Percentiles rank a stretch among this genome's conserved stretches.
These are phyloP conservation scores for Phytophthora litchii DNA, from an alignment of 352 stramenopile genomes.

Conservation along the genomic window DNA sequence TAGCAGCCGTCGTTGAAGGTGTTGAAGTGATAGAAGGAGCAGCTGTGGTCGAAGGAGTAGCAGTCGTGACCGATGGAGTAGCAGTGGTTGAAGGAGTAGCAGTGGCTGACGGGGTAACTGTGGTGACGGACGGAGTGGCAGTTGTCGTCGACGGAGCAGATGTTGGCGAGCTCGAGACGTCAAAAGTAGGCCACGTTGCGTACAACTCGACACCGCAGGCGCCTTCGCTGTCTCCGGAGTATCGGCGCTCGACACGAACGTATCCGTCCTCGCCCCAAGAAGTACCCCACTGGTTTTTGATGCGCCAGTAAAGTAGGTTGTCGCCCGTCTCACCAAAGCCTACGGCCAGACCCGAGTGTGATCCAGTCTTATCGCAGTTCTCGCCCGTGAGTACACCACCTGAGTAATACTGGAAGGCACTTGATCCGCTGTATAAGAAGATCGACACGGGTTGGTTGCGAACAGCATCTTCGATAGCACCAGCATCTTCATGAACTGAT, in stretches of 20 bases:
- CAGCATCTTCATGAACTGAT: slow-evolving; percentile 45
- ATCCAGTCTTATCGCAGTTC: slow-evolving; percentile 60
- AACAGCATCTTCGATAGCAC: slow-evolving; percentile 52
- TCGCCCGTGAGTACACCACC: slow-evolving; percentile 61
- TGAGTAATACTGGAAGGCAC: slow-evolving; percentile 70
- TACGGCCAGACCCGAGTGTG: slow-evolving; percentile 66
- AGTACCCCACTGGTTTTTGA: slow-evolving; percentile 81
- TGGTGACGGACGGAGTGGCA: slow-evolving; percentile 10
- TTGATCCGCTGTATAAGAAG: slow-evolving; percentile 66
- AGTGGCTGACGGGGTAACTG: slow-evolving; percentile 13
- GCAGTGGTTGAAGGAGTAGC: slow-evolving; percentile 19
- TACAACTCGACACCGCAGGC: slow-evolving; percentile 68
- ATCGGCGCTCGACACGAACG: slow-evolving; percentile 65
- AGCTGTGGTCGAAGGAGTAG: slow-evolving; percentile 17
- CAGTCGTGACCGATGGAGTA: slow-evolving; percentile 7
- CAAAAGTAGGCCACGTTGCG: slow-evolving; percentile 58
- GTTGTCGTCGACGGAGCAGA: slow-evolving; percentile 8
- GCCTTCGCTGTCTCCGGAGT: slow-evolving; percentile 47
- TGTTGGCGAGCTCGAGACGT: slow-evolving; percentile 20
- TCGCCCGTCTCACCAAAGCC: slow-evolving; percentile 62
- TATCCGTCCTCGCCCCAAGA: slow-evolving; percentile 74
- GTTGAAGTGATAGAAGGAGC: slow-evolving; percentile 7
- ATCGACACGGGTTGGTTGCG: slow-evolving; percentile 55
- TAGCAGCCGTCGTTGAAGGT: slow-evolving; percentile 4
- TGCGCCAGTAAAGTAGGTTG: slow-evolving; percentile 54